These are phyloP conservation scores for Saussurea involucrata DNA, from an alignment of 129 eudicot species.

Conservation along the genomic window DNA sequence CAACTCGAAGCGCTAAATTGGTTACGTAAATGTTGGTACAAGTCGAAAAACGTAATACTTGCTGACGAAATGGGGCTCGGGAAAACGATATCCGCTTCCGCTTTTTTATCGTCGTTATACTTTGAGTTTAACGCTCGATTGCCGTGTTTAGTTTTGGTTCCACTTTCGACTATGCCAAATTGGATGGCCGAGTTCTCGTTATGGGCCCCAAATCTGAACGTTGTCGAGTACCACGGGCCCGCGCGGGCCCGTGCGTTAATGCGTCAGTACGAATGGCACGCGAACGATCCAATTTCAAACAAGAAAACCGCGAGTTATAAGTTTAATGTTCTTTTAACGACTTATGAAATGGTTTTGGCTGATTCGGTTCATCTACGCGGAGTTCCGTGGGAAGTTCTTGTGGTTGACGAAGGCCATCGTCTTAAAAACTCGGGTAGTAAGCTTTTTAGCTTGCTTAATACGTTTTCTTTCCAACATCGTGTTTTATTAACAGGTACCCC, in stretches of 20 bases:
- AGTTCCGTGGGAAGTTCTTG: slow-evolving; percentile 95
- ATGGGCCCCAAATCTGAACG: slow-evolving; percentile 95
- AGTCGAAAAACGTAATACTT: slow-evolving; percentile 79
- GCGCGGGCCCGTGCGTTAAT: slow-evolving; percentile 64
- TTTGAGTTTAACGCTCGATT: slow-evolving; percentile 70
- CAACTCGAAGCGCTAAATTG: slow-evolving; percentile 95
- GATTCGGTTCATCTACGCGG: slow-evolving; percentile 73
- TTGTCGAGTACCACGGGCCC: slow-evolving; percentile 86
- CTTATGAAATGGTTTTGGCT: slow-evolving; percentile 91
- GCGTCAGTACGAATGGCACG: slow-evolving; percentile 93
- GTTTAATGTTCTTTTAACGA: slow-evolving; percentile 84
- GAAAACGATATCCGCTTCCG: slow-evolving; percentile 87
- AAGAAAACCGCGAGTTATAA: slow-evolving; percentile 54
- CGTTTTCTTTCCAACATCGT: slow-evolving; percentile 87
- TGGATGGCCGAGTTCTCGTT: slow-evolving; percentile 89
- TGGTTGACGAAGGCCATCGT: slow-evolving; percentile 97
- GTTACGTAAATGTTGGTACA: slow-evolving; percentile 90
- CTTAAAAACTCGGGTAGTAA: slow-evolving; percentile 83
- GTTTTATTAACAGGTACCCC: slow-evolving; percentile 93
- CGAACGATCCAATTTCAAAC: slow-evolving; percentile 31
- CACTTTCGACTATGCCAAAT: slow-evolving; percentile 97
- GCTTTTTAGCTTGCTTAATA: slow-evolving; percentile 84
- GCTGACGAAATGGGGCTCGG: slow-evolving; percentile 99
- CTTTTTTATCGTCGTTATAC: slow-evolving; percentile 74
- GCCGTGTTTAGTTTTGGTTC: slow-evolving; percentile 93